Conservation (phyloP, 108 stramenopile genomes). For the Skeletonema costatum region DNA sequence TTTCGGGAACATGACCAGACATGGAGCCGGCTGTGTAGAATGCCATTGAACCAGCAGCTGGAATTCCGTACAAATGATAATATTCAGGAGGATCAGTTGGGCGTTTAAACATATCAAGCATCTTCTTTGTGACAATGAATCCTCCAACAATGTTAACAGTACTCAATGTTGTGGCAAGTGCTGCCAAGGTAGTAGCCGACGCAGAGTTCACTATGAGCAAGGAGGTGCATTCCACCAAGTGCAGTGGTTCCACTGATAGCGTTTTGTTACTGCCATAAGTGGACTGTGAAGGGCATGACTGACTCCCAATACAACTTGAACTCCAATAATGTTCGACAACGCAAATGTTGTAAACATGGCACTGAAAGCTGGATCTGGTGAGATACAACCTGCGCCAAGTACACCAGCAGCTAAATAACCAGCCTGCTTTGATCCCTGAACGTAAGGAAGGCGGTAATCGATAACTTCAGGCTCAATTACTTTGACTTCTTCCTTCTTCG, state of each 20-base stretch:
- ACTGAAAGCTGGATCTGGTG: slow-evolving; percentile 92
- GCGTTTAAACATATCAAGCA: slow-evolving; percentile 99
- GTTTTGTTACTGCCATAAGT: slow-evolving; percentile 98
- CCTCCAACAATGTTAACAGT: slow-evolving; percentile 97
- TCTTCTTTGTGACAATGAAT: slow-evolving; percentile 97
- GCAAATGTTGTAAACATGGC: slow-evolving; percentile 97
- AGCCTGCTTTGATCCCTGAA: slow-evolving; percentile 72
- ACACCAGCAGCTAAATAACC: slow-evolving; percentile 72
- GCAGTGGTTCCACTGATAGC: slow-evolving; percentile 99
- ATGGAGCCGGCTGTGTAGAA: slow-evolving; percentile 74
- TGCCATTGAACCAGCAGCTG: slow-evolving; percentile 83
- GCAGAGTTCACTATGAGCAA: slow-evolving; percentile 81
- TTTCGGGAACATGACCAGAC: slow-evolving; percentile 86
- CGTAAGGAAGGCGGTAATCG: slow-evolving; percentile 82
- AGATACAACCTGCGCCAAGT: slow-evolving; percentile 86
- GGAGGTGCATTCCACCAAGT: slow-evolving; percentile 97
- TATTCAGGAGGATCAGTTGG: slow-evolving; percentile 98
- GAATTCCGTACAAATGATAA: slow-evolving; percentile 96
- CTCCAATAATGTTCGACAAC: slow-evolving; percentile 93
- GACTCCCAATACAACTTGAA: slow-evolving; percentile 96
- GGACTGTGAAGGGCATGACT: slow-evolving; percentile 97
- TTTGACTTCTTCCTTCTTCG: slow-evolving; percentile 56
- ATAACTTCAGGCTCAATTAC: slow-evolving; percentile 50
- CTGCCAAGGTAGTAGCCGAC: slow-evolving; percentile 78
- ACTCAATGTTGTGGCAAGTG: slow-evolving; percentile 90